Base-by-base conservation (phyloP, 2,329 filamentous ascomycete genomes). In the Spiromastix sp. region DNA sequence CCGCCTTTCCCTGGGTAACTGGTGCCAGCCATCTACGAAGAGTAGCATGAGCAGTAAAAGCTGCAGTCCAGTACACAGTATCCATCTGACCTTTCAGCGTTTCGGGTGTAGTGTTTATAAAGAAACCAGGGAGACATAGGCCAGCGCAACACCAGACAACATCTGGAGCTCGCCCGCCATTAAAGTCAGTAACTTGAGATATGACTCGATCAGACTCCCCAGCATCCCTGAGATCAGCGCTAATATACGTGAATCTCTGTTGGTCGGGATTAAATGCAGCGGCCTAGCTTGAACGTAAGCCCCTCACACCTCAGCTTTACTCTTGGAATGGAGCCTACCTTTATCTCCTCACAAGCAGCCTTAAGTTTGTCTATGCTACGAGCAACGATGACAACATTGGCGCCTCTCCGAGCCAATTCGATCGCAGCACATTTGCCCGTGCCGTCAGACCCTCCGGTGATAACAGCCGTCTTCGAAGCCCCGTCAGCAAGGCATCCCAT, bases 111-210 rank as follows among this genome's bases (percentile, higher is more conserved):
- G 76, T 77, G 42, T 94, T 83, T 45, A 83, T 59, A 64, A 89
- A 93, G 42, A 93, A 79, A 22, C 74, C 71, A 0, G 87, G 87
- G 11, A 67, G 70, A 4, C 82, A 74, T 44, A 74, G 68, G 41
- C 89, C 89, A 3, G 89, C 89, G 33, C 86, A 73, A 55, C 85
- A 87, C 86, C 91, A 96, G 21, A 96, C 82, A 38, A 95, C 71
- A 54, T 96, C 89, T 0, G 85, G 84, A 18, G 78, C 59, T 16
- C 65, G 57, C 36, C 74, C 77, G 44, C 77, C 64, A 63, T 95
- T 95, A 86, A 86, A 94, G 15, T 67, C 60, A 2, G 74, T 81
- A 30, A 79, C 79, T 56, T 93, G 77, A 24, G 68, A 65, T 34
- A 96, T 63, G 25, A 94, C 67, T 26, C 75, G 67, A 3, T 67